Percentiles rank a stretch among this genome's conserved stretches.
Evolutionary conservation across 2,329 filamentous ascomycete species (phyloP).

Genomic region (Pyrenochaeta sp.): DNA sequence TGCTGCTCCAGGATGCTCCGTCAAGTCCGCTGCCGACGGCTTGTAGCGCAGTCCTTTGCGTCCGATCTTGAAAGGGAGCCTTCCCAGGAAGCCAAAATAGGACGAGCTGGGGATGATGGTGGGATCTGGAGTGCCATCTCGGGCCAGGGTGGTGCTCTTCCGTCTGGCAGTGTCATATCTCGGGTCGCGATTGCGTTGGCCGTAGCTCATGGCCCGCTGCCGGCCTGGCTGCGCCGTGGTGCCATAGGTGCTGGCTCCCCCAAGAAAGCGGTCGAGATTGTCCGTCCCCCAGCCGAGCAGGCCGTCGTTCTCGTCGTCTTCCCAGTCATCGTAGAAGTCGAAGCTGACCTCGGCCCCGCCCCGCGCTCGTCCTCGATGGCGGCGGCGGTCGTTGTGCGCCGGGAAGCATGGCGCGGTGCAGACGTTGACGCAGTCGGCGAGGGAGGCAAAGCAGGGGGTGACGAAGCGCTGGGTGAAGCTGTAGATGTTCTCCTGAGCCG

Average conservation of each 20-base stretch:
- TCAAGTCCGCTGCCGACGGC: constrained; percentile 87
- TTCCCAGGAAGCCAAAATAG: constrained; percentile 82
- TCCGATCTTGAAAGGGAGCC: constrained; percentile 84
- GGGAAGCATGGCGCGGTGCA: constrained; percentile 78
- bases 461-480: constrained; percentile 87
- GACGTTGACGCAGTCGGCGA: constrained; percentile 70
- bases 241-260: constrained; percentile 67
- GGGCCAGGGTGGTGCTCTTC: constrained; percentile 62
- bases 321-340: constrained; percentile 99
- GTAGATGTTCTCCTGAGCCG: constrained; percentile 90
- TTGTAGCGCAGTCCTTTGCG: constrained; percentile 82
- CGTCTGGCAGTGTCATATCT: constrained; percentile 49
- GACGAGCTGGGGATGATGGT: constrained; percentile 90
- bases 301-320: constrained; percentile 69
- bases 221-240: constrained; percentile 66
- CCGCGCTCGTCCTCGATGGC: constrained; percentile 65
- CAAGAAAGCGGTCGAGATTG: constrained; percentile 83
- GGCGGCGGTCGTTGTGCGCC: constrained; percentile 76
- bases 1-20: constrained; percentile 77
- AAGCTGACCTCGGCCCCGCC: constrained; percentile 83
- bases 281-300: constrained; percentile 80
- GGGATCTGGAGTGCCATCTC: constrained; percentile 69
- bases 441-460: constrained; percentile 74
- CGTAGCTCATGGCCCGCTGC: constrained; percentile 90
- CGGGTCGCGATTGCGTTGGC: constrained; percentile 64